Percentiles rank a stretch among this genome's conserved stretches.
Conservation (phyloP, 176 grass and related monocot genomes). For the Eleusine coracana region DNA sequence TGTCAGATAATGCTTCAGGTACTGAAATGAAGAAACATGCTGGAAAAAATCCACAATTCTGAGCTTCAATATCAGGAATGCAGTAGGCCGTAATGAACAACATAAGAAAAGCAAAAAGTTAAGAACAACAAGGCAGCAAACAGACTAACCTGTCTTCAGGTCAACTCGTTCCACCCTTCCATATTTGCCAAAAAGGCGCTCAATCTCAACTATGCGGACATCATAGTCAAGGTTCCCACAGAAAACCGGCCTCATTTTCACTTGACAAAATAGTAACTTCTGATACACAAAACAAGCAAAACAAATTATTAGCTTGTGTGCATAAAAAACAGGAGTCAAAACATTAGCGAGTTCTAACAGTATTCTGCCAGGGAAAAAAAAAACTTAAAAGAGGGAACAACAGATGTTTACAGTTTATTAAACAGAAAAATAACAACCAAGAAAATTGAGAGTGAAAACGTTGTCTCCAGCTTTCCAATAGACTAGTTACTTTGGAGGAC, state of each 20-base stretch:
- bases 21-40: background rate
- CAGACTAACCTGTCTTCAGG: conserved; percentile 87
- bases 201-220: conserved; percentile 76
- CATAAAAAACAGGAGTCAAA: background rate
- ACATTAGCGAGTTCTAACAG: background rate
- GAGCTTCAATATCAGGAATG: background rate
- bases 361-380: background rate
- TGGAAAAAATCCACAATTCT: background rate
- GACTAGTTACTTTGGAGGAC: background rate
- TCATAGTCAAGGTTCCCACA: conserved; percentile 98
- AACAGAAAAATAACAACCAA: background rate
- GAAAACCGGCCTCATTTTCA: conserved; percentile 84
- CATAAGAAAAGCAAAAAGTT: background rate
- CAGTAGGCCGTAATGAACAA: background rate
- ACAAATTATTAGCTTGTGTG: background rate
- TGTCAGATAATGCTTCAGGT: background rate
- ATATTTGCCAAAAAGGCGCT: conserved; percentile 89
- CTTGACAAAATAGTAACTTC: background rate
- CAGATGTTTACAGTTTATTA: background rate
- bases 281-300: background rate
- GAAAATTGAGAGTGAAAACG: background rate
- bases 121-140: conserved; percentile 17
- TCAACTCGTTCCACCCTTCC: conserved; percentile 91
- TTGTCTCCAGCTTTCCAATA: background rate
- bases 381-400: background rate